These are phyloP conservation scores for Tothia fuscella DNA, from an alignment of 2,329 filamentous ascomycete species.

Conservation along the genomic window DNA sequence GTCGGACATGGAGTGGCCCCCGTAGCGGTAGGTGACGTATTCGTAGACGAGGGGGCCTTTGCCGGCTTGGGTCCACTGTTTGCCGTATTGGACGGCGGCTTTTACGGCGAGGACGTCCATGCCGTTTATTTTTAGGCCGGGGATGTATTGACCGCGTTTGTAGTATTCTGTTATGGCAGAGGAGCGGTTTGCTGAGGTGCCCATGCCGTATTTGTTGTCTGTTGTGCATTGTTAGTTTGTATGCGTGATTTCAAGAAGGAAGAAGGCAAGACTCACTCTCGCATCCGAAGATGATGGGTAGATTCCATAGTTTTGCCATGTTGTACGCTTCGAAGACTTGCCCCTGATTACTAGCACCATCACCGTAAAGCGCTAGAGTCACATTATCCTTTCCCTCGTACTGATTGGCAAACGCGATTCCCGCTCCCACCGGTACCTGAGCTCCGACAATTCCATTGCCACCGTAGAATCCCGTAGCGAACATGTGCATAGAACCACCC, in stretches of 20 bases:
- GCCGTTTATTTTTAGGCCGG: slow-evolving; percentile 97
- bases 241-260: not conserved
- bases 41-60: slow-evolving; percentile 94
- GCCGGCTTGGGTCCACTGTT: slow-evolving; percentile 69
- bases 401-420: slow-evolving; percentile 93
- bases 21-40: slow-evolving; percentile 98
- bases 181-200: slow-evolving; percentile 85
- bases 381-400: slow-evolving; percentile 81
- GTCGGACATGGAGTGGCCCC: slow-evolving; percentile 99
- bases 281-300: slow-evolving; percentile 91
- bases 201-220: slow-evolving; percentile 99
- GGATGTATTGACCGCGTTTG: slow-evolving; percentile 99
- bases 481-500: slow-evolving; percentile 99
- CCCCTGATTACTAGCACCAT: slow-evolving; percentile 97
- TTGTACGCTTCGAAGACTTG: slow-evolving; percentile 99
- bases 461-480: slow-evolving; percentile 92
- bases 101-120: slow-evolving; percentile 99
- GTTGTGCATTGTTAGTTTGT: slow-evolving; percentile 14
- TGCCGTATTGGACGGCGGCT: slow-evolving; percentile 87
- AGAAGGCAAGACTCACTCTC: slow-evolving; percentile 60
- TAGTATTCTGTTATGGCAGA: slow-evolving; percentile 98
- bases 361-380: slow-evolving; percentile 85
- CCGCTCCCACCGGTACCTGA: slow-evolving; percentile 93
- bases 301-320: slow-evolving; percentile 99
- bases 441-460: slow-evolving; percentile 99